Evolutionary conservation across 2,329 filamentous ascomycete genomes (phyloP).

Genomic region (Coniella lustricola): DNA sequence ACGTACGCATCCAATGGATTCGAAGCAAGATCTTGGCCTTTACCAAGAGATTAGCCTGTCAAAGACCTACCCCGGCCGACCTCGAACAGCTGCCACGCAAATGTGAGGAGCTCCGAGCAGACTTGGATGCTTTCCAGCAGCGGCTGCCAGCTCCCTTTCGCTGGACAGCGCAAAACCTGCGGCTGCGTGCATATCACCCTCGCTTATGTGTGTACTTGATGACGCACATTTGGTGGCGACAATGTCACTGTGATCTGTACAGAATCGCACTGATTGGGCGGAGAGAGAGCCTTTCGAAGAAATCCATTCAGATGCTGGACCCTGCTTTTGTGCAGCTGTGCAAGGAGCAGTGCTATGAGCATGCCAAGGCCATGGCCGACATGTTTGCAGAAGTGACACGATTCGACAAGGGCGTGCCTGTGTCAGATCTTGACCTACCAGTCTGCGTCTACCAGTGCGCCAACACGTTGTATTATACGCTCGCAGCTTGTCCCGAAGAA

Average conservation of each 20-base stretch:
- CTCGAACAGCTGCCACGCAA: constrained; percentile 38
- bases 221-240: constrained; percentile 54
- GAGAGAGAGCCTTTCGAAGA: constrained; percentile 41
- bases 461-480: constrained; percentile 44
- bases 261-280: constrained; percentile 45
- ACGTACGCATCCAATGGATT: constrained; percentile 49
- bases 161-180: constrained; percentile 50
- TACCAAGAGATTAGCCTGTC: constrained; percentile 37
- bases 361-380: constrained; percentile 47
- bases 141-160: constrained; percentile 49
- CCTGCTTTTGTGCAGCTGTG: constrained; percentile 41
- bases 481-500: constrained; percentile 37
- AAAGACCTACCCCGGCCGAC: constrained; percentile 31
- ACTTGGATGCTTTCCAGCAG: constrained; percentile 44
- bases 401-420: constrained; percentile 42
- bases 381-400: constrained; percentile 47
- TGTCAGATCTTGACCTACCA: constrained; percentile 48
- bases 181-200: constrained; percentile 49
- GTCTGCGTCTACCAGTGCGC: constrained; percentile 50
- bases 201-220: constrained; percentile 51
- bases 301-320: constrained; percentile 38
- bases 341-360: constrained; percentile 44
- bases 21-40: constrained; percentile 48
- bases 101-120: constrained; percentile 39
- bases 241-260: constrained; percentile 52